These are phyloP conservation scores for Colletotrichum kahawae DNA, from an alignment of 2,329 filamentous ascomycete species.

Conservation along the genomic window DNA sequence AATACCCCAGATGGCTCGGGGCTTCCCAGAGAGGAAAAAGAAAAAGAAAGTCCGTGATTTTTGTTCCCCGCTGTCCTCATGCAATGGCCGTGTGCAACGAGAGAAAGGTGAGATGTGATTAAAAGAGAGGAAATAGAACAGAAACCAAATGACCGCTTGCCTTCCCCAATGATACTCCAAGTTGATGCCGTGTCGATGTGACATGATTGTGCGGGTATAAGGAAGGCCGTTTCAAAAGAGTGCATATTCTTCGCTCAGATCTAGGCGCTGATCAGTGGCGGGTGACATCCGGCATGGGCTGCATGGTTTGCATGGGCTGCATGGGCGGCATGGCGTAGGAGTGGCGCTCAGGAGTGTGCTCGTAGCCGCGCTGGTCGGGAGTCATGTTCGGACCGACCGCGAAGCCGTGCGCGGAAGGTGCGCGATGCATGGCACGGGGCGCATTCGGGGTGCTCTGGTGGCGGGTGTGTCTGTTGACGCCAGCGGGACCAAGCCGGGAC, in stretches of 20 bases:
- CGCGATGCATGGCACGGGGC: conserved; percentile 18
- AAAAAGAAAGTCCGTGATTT: conserved; percentile 13
- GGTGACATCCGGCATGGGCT: conserved; percentile 6
- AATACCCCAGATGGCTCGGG: not conserved
- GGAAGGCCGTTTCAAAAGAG: conserved; percentile 19
- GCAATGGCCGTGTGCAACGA: conserved; percentile 8
- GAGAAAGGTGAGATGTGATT: not conserved
- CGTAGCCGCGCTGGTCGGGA: conserved; percentile 16
- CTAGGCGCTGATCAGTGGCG: conserved; percentile 16
- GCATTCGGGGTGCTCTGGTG: conserved; percentile 34
- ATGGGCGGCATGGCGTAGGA: conserved; percentile 7
- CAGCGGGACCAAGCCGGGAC: not conserved
- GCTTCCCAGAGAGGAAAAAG: not conserved
- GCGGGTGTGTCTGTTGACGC: conserved; percentile 28
- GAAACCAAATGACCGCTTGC: conserved; percentile 22
- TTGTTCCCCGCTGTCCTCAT: conserved; percentile 8
- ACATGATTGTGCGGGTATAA: conserved; percentile 9
- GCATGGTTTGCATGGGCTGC: conserved; percentile 14
- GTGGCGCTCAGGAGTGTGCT: conserved; percentile 10
- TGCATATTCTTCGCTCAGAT: not conserved
- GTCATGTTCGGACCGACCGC: conserved; percentile 13
- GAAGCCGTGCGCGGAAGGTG: conserved; percentile 21
- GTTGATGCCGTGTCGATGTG: conserved; percentile 14
- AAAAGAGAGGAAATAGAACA: conserved; percentile 1
- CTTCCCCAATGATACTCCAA: conserved; percentile 18